Base-by-base conservation (phyloP, 2,329 filamentous ascomycete species). In the Paraphaeosphaeria sporulosa region DNA sequence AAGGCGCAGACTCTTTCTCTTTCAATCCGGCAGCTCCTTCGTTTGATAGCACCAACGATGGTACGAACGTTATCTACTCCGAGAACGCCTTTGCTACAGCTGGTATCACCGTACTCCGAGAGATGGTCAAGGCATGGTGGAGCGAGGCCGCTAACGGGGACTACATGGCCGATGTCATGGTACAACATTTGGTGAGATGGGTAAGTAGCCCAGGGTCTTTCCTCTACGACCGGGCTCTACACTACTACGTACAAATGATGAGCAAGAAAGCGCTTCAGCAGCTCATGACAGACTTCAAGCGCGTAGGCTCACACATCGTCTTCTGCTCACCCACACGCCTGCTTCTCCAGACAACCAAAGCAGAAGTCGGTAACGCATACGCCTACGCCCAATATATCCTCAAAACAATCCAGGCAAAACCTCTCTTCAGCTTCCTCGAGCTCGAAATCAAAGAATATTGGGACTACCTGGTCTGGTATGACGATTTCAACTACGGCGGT, bases 121-220 rank as follows among this genome's bases (percentile, higher is more conserved):
- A 98, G 70, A 97, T 99, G 94, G 95, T 99, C 68, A 97, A 97
- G 77, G 87, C 92, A 2, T 99, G 96, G 96, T 99, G 95, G 95
- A 86, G 90, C 0, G 94, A 99, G 77, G 96, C 95, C 6, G 95
- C 92, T 74, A 89, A 88, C 62, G 93, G 93, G 40, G 96, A 92
- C 70, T 90, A 88, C 43, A 97, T 99, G 93, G 96, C 96, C 0
- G 95, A 99, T 78, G 89, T 98, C 57, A 93, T 99, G 84, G 95
- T 99, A 0, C 94, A 97, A 73, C 94, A 99, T 78, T 85, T 99
- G 4, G 93, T 99, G 21, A 91, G 96, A 64, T 99, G 96, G 96
- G 93, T 98, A 1, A 93, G 97, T 76, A 95, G 90, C 63, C 92
- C 94, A 0, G 90, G 92, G 51, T 97, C 94, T 0, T 97, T 94